These are phyloP conservation scores for Singerocomus rubriflavus DNA, from an alignment of 1,284 basidiomycete species.

Conservation along the genomic window DNA sequence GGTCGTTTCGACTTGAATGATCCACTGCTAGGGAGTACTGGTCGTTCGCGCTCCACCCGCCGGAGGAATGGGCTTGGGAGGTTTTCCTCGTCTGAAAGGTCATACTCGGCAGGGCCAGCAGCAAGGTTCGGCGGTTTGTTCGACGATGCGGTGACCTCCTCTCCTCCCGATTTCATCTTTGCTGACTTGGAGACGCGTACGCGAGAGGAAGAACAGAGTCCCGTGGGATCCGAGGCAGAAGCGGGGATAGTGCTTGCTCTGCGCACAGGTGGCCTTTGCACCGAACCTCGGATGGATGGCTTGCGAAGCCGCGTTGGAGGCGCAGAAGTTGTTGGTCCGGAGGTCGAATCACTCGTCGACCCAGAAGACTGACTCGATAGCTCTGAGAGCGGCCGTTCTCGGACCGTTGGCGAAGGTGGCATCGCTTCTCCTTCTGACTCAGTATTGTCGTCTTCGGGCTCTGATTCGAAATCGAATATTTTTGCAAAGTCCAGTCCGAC, in stretches of 20 bases:
- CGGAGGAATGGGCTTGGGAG: constrained; percentile 81
- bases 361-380: constrained; percentile 26
- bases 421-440: constrained; percentile 24
- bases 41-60: constrained; percentile 43
- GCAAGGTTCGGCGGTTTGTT: constrained; percentile 11
- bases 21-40: constrained; percentile 11
- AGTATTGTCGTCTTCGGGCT: constrained; percentile 24
- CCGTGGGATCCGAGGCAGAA: constrained; percentile 35
- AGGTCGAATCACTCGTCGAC: constrained; percentile 19
- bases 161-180: constrained; percentile 11
- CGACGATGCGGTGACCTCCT: not conserved
- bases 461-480: constrained; percentile 61
- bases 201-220: constrained; percentile 15
- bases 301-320: constrained; percentile 30
- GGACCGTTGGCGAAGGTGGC: constrained; percentile 31
- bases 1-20: constrained; percentile 37
- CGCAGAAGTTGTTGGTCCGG: constrained; percentile 10
- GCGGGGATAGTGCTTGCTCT: constrained; percentile 16
- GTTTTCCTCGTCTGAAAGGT: constrained; percentile 76
- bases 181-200: constrained; percentile 14
- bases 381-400: constrained; percentile 28
- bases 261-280: constrained; percentile 17
- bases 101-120: constrained; percentile 45
- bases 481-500: constrained; percentile 69
- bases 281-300: constrained; percentile 31